These are phyloP conservation scores for Ophiostoma populinum DNA, from an alignment of 2,329 filamentous ascomycete genomes.

Conservation along the genomic window DNA sequence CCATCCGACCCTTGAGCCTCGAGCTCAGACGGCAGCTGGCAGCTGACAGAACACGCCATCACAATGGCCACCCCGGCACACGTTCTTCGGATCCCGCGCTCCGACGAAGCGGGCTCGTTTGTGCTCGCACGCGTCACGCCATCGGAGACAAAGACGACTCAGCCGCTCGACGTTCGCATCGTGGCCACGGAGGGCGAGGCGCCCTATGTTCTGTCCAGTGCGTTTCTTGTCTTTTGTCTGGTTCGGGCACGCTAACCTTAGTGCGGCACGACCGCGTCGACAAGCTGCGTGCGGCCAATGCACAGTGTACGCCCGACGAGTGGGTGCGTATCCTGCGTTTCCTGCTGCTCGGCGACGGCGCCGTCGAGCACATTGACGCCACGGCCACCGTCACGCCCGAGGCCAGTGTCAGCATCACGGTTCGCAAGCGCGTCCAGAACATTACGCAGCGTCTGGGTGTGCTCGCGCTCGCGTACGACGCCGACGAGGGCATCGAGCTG, in stretches of 20 bases:
- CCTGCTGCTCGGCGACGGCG: constrained; percentile 33
- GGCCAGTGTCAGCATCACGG: constrained; percentile 38
- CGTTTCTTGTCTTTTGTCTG: constrained; percentile 15
- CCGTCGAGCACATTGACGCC: constrained; percentile 36
- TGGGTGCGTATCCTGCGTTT: constrained; percentile 46
- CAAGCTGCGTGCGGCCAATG: constrained; percentile 34
- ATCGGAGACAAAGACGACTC: constrained; percentile 22
- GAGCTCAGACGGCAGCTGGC: neutral
- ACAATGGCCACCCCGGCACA: constrained; percentile 9
- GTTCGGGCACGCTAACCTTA: too few relatives aligned
- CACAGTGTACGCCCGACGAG: constrained; percentile 40
- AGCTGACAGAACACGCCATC: neutral
- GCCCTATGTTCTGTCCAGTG: constrained; percentile 40
- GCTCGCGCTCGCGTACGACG: constrained; percentile 37
- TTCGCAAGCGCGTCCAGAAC: constrained; percentile 48
- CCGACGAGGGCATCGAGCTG: constrained; percentile 41
- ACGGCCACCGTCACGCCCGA: constrained; percentile 39
- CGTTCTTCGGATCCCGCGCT: constrained; percentile 42
- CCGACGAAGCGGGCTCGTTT: constrained; percentile 31
- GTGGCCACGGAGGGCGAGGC: constrained; percentile 50
- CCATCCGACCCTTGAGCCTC: too few relatives aligned
- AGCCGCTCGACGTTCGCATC: constrained; percentile 46
- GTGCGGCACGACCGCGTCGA: constrained; percentile 39
- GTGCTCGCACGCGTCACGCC: constrained; percentile 44
- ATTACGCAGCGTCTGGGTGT: constrained; percentile 61